Evolutionary conservation across 129 eudicot species (phyloP), one percentile per base, ranked within the genome.

Genomic region (Helianthus annuus): DNA sequence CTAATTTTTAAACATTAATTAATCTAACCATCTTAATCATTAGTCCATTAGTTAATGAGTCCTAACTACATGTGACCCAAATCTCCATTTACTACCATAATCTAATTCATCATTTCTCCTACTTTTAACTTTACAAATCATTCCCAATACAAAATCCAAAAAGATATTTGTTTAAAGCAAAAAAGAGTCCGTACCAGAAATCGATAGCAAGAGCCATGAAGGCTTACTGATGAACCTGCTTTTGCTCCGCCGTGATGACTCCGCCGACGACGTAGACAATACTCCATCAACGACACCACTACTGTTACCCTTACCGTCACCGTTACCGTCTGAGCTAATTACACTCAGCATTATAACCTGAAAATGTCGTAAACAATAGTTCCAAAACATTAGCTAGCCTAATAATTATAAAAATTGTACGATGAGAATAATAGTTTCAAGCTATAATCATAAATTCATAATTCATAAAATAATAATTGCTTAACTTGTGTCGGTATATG

Each of bases 201-300:
- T 78, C 2, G 82, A 71, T 59, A 78, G 82, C 7, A 78, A 64
- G 5, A 78, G 82, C 82, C 82, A 78, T 53, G 82, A 78, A 64
- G 82, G 82, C 66, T 78, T 78, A 46, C 77, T 55, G 61, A 71
- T 29, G 48, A 71, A 64, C 60, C 70, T 78, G 71, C 61, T 78
- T 64, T 46, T 71, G 53, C 78, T 71, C 73, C 82, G 82, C 1
- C 78, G 82, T 17, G 82, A 46, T 9, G 45, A 42, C 7, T 53
- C 82, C 68, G 72, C 38, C 62, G 62, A 64, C 5, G 72, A 69
- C 19, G 76, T 12, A 5, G 69, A 32, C 1, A 66, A 36, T 34
- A 64, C n/a, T 32, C 68, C 73, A 14, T 64, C 82, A 4, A 24
- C 72, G 60, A 40, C 57, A 27, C 70, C 72, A 44, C 48, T 44